Conservation (phyloP, 805 yeast species). For the Candida multigemmis region DNA sequence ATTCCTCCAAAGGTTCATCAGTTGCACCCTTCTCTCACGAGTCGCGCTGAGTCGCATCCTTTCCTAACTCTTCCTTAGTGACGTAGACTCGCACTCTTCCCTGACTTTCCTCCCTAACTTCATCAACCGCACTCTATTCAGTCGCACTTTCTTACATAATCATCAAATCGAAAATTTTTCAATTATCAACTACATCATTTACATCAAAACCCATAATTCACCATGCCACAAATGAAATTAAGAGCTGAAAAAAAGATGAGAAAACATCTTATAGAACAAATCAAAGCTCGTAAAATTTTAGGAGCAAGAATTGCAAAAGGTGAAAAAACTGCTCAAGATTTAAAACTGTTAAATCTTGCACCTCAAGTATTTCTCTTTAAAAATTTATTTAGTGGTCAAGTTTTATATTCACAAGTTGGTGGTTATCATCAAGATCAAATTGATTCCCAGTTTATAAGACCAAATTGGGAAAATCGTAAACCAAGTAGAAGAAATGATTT, state of each 20-base stretch:
- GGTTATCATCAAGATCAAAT: constrained; percentile 51
- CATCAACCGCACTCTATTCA: constrained; percentile 1
- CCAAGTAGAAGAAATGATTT: constrained; percentile 78
- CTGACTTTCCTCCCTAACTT: no score
- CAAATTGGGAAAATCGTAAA: constrained; percentile 82
- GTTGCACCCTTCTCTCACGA: no score
- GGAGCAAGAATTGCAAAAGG: constrained; percentile 37
- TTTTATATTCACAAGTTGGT: constrained; percentile 80
- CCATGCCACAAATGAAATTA: constrained; percentile 26
- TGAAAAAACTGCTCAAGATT: constrained; percentile 21
- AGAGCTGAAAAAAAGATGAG: constrained; percentile 40
- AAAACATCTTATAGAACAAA: constrained; percentile 35
- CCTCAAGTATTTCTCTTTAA: constrained; percentile 82
- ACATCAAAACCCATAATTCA: no score
- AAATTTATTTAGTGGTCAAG: constrained; percentile 85
- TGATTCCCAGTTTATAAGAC: constrained; percentile 63
- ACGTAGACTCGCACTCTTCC: no score
- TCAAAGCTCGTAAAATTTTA: constrained; percentile 30
- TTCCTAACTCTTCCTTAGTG: no score
- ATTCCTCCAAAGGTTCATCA: no score
- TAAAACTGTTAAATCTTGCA: constrained; percentile 47
- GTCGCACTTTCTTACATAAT: no score
- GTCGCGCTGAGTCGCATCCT: no score
- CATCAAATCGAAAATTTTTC: constrained; percentile 1
- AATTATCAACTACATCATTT: neutral